Evolutionary conservation across 2,329 filamentous ascomycete genomes (phyloP).

Genomic region (Cephalotrichum gorgonifer): DNA sequence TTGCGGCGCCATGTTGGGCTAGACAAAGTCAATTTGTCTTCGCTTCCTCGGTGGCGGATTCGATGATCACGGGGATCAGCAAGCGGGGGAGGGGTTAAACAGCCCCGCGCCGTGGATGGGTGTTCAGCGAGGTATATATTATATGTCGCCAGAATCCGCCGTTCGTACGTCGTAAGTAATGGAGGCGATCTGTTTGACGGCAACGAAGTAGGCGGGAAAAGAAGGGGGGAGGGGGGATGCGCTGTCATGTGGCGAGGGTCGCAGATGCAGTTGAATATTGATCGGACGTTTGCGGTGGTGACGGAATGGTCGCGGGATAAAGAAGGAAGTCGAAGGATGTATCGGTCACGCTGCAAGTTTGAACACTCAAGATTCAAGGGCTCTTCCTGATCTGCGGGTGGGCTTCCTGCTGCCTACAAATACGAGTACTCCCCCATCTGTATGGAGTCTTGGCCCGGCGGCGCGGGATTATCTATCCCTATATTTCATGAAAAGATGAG

Average conservation of each 20-base stretch:
- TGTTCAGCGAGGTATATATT: not conserved
- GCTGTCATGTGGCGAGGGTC: too few species aligned
- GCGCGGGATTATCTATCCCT: too few species aligned
- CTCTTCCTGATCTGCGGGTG: not conserved
- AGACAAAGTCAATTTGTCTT: not conserved
- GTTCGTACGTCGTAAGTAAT: too few species aligned
- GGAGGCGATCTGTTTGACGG: too few species aligned
- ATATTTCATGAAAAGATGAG: too few species aligned
- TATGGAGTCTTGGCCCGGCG: too few species aligned
- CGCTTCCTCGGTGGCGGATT: not conserved
- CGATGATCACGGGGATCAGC: not conserved
- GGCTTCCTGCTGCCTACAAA: not conserved
- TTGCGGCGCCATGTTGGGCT: slow-evolving; percentile 1
- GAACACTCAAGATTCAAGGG: not conserved
- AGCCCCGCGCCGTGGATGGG: not conserved
- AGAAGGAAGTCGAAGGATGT: not conserved
- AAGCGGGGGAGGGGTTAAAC: not conserved
- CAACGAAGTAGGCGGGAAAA: too few species aligned
- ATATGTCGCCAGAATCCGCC: not conserved
- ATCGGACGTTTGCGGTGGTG: too few species aligned
- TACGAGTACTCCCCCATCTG: too few species aligned
- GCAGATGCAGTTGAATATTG: too few species aligned
- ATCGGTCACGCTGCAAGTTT: not conserved
- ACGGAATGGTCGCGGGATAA: not conserved
- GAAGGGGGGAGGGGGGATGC: too few species aligned